Base-by-base conservation (phyloP, 192 early-diverging fungal genomes). In the Coemansia sp. region DNA sequence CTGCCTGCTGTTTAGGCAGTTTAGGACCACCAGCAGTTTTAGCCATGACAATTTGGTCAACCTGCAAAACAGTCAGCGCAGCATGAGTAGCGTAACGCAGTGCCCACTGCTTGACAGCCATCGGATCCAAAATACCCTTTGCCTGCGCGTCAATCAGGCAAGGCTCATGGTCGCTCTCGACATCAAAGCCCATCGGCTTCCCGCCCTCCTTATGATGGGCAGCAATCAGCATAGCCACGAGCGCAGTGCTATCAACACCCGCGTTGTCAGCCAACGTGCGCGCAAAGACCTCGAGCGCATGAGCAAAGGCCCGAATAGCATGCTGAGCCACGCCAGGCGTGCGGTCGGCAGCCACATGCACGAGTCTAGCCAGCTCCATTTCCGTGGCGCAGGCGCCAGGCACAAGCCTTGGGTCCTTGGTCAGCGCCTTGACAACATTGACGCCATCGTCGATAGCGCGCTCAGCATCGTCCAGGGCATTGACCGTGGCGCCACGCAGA, bases 21-120 rank as follows among this genome's bases (percentile, higher is more conserved):
- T 93, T 93, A 39, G 93, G 97, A 9, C 97, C 97, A 63, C 97
- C 97, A 20, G 97, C 95, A 46, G 91, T 93, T 86, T 97, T 97
- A 64, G 92, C 94, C 97, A 98, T 98, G 84, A 98, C 97, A 76
- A 98, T 95, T 92, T 98, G 96, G 86, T 99, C 97, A 52, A 99
- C 95, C 81, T 95, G 91, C 64, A 99, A 87, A 22, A 99, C 89
- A 1, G 97, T 99, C 68, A 96, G 81, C 20, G 96, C 96, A 16
- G 94, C 91, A 71, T 97, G 90, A 33, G 95, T 91, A 64, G 97
- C 95, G 40, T 95, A 91, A 67, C 92, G 91, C 72, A 97, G 87
- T 53, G 91, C 97, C 89, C 90, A 93, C 76, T 89, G 86, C 87
- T 99, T 99, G 49, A 92, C 87, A 33, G 87, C 76, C 62, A 95